Percentiles rank a stretch among this genome's conserved stretches.
Conservation (phyloP, 2,329 filamentous ascomycete genomes). For the Aspergillus tamarii region DNA sequence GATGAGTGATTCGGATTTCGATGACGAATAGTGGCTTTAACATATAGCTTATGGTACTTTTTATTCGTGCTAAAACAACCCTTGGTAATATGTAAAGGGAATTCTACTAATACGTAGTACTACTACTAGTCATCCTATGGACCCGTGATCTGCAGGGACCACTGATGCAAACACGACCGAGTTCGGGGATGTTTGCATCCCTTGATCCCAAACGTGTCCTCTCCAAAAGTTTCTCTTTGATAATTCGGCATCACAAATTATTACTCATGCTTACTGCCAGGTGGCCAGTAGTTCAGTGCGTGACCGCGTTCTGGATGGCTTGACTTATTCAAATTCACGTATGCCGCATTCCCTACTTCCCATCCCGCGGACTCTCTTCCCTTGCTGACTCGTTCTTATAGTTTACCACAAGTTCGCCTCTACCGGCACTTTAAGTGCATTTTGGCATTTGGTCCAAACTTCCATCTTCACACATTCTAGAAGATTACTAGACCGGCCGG, state of each 20-base stretch:
- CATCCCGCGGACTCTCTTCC: neutral
- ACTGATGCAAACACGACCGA: slow-evolving; percentile 22
- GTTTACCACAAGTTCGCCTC: slow-evolving; percentile 8
- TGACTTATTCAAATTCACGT: slow-evolving; percentile 18
- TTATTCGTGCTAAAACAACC: neutral
- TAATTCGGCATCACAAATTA: slow-evolving; percentile 14
- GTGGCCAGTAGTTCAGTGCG: slow-evolving; percentile 34
- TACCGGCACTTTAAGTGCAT: neutral
- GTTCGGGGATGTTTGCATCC: slow-evolving; percentile 19
- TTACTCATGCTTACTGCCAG: slow-evolving; percentile 33
- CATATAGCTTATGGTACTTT: slow-evolving; percentile 1
- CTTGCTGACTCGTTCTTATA: slow-evolving; percentile 10
- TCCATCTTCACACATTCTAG: neutral
- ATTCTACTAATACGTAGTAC: neutral
- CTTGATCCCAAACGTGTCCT: slow-evolving; percentile 28
- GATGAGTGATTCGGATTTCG: slow-evolving; percentile 65
- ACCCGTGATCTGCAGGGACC: slow-evolving; percentile 12
- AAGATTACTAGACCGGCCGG: neutral
- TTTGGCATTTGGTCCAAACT: neutral
- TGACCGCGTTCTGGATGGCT: slow-evolving; percentile 33
- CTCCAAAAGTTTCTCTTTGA: slow-evolving; percentile 14
- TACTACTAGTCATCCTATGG: neutral
- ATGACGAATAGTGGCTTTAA: slow-evolving; percentile 40
- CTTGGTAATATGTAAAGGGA: neutral
- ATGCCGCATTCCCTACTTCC: neutral